phyloP scores from a whole-genome alignment of 23 red algal species.

The Gracilaria domingensis region DNA sequence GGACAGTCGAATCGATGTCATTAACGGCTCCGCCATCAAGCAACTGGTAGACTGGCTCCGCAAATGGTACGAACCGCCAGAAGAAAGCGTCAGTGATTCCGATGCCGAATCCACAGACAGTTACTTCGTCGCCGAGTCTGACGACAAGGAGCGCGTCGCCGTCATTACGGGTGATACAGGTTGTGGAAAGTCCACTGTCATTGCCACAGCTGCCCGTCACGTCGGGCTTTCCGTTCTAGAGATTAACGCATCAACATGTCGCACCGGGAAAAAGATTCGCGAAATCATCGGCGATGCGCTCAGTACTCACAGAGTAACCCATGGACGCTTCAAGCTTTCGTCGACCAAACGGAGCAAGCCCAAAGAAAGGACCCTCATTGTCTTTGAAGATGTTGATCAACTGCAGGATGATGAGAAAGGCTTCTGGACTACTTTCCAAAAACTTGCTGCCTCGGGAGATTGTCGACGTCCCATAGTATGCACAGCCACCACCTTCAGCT shows the following conservation, averaged over 20 bases:
- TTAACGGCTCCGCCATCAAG: constrained; percentile 53
- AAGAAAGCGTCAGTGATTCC: neutral
- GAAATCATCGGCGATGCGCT: constrained; percentile 67
- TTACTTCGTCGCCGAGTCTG: neutral
- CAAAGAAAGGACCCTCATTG: constrained; percentile 53
- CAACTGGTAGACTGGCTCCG: constrained; percentile 59
- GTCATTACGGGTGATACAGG: constrained; percentile 68
- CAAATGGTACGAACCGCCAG: constrained; percentile 30
- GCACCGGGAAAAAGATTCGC: constrained; percentile 62
- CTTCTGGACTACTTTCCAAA: constrained; percentile 69
- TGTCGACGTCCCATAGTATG: constrained; percentile 61
- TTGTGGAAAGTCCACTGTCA: constrained; percentile 70
- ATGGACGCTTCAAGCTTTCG: neutral
- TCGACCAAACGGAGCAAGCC: neutral
- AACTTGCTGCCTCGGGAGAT: constrained; percentile 34
- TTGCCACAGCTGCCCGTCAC: constrained; percentile 50
- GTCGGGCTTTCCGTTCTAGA: constrained; percentile 72
- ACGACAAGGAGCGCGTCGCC: constrained; percentile 39
- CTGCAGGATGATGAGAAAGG: constrained; percentile 77
- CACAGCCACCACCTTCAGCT: constrained; percentile 63
- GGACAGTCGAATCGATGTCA: constrained; percentile 61
- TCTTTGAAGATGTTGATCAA: constrained; percentile 80
- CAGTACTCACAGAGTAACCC: constrained; percentile 53
- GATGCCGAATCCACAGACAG: neutral
- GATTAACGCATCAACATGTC: constrained; percentile 64